These are phyloP conservation scores for Exobasidium cylindrosporum DNA, from an alignment of 1,284 basidiomycete species.

Conservation along the genomic window DNA sequence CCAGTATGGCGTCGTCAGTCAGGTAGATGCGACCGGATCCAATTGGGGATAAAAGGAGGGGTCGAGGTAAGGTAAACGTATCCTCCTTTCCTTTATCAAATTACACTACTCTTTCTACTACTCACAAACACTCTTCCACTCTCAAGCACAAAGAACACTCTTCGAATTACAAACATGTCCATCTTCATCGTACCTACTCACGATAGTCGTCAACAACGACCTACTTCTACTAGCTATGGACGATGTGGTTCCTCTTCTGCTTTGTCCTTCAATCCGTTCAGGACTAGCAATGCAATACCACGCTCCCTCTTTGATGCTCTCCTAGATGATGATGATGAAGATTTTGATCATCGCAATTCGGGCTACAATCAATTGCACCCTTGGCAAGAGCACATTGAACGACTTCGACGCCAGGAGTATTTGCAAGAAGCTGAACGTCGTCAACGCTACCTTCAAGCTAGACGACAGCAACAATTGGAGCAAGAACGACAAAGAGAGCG, in stretches of 20 bases:
- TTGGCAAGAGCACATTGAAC: background rate
- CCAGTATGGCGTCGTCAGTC: background rate
- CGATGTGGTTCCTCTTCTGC: background rate
- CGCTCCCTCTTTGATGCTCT: background rate
- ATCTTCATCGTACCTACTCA: conserved; percentile 1
- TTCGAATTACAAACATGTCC: conserved; percentile 2
- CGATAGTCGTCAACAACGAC: background rate
- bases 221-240: background rate
- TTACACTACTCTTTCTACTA: too few species aligned
- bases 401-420: background rate
- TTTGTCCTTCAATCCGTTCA: too few species aligned
- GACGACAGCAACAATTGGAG: background rate
- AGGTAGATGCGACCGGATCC: background rate
- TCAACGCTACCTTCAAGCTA: background rate
- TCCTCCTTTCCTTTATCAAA: too few species aligned
- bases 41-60: background rate
- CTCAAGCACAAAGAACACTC: background rate
- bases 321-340: background rate
- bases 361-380: background rate
- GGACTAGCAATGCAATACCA: background rate
- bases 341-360: background rate
- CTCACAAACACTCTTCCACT: background rate
- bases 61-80: too few species aligned
- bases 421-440: background rate
- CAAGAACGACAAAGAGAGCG: conserved; percentile 1